These are phyloP conservation scores for Rhodotorula taiwanensis DNA, from an alignment of 768 basidiomycete species.

Conservation along the genomic window DNA sequence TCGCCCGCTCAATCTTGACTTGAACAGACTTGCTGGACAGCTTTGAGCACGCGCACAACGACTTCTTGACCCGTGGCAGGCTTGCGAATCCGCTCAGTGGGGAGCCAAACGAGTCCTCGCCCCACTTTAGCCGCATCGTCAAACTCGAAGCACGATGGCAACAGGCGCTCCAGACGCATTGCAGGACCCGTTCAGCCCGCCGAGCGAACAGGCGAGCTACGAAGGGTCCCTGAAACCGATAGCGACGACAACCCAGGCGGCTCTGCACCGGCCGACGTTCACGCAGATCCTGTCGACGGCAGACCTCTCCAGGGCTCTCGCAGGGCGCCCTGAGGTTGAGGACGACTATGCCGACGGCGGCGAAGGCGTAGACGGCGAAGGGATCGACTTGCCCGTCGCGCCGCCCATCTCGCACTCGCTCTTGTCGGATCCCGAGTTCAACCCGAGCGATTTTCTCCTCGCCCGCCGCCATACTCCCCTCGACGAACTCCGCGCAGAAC, in stretches of 20 bases:
- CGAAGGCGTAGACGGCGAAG: background rate
- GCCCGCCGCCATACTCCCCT: conserved; percentile 72
- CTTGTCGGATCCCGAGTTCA: conserved; percentile 49
- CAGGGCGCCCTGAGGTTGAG: too few relatives aligned
- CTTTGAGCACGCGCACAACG: too few relatives aligned
- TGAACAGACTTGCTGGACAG: too few relatives aligned
- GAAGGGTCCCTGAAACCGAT: background rate
- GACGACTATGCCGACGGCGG: too few relatives aligned
- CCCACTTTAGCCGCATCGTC: too few relatives aligned
- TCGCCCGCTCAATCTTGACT: too few relatives aligned
- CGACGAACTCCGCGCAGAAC: conserved; percentile 67
- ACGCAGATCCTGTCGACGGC: conserved; percentile 15
- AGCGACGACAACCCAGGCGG: background rate
- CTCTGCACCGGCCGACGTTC: conserved; percentile 11
- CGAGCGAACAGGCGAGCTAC: background rate
- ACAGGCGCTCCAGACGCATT: background rate
- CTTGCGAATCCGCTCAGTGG: too few relatives aligned
- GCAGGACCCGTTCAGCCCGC: conserved; percentile 1
- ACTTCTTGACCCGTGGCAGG: too few relatives aligned
- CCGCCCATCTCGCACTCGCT: conserved; percentile 17
- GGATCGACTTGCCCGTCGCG: conserved; percentile 25
- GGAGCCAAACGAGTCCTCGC: too few relatives aligned
- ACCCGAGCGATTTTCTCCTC: conserved; percentile 79
- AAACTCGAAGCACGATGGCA: too few relatives aligned
- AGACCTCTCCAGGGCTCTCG: conserved; percentile 8